phyloP scores from a whole-genome alignment of 192 early-diverging fungal genomes.

The Lobosporangium transversale region DNA sequence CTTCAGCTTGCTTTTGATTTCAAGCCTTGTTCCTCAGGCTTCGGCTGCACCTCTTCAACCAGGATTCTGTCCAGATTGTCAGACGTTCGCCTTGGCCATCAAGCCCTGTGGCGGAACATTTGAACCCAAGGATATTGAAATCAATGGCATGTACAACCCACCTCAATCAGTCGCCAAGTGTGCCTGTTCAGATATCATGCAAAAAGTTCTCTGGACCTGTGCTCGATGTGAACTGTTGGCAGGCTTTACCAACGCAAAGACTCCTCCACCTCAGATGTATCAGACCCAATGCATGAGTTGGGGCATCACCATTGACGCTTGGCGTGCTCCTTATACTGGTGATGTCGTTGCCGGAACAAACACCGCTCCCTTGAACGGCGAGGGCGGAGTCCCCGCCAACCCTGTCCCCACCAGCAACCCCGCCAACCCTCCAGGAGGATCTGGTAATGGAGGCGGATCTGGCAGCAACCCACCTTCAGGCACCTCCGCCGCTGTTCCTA shows the following conservation, averaged over 20 bases:
- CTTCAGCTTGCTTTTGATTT: conserved; percentile 8
- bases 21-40: not conserved
- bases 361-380: conserved; percentile 1
- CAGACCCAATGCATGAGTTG: conserved; percentile 20
- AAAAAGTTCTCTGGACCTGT: conserved; percentile 37
- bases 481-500: not conserved
- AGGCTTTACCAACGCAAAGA: not conserved
- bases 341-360: conserved; percentile 23
- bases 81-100: conserved; percentile 30
- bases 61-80: conserved; percentile 47
- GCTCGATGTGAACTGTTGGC: conserved; percentile 11
- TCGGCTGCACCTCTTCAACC: conserved; percentile 1
- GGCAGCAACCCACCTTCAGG: not conserved
- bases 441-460: not conserved
- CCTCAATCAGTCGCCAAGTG: conserved; percentile 22
- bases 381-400: not conserved
- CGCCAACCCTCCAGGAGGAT: not conserved
- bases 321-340: conserved; percentile 27
- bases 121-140: conserved; percentile 9
- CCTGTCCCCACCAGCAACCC: not conserved
- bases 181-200: conserved; percentile 26
- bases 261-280: conserved; percentile 22
- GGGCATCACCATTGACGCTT: not conserved
- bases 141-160: conserved; percentile 23
- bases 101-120: conserved; percentile 30